Evolutionary conservation across 2,329 filamentous ascomycete genomes (phyloP), one percentile per base, ranked within the genome.

Genomic region (Scedosporium minutisporum): DNA sequence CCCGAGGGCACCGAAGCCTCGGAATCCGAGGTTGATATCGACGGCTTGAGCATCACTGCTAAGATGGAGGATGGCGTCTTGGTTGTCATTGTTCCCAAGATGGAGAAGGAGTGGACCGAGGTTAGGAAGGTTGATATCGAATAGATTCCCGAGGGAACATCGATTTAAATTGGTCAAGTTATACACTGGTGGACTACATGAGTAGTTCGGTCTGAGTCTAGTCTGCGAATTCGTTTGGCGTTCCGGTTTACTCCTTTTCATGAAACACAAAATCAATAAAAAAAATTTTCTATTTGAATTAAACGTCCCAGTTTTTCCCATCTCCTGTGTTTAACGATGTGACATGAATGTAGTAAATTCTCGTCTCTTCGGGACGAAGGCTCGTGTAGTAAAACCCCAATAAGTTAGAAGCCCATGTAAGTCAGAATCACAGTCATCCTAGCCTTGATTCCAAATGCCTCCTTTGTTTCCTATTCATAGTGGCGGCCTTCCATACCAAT

Each of bases 21-120:
- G 6, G 51, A 69, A 46, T 80, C 77, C 16, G 81, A 77, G 33
- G 85, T 86, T 6, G 80, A 82, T 65, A 25, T 95, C 16, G 87
- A 92, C 68, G 82, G 79, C 1, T 81, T 87, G 58, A 79, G 75
- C 25, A 93, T 95, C 69, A 82, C 79, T 2, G 90, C 90, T 2
- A 91, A 86, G 75, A 80, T 96, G 75, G 88, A 91, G 72, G 88
- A 95, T 70, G 91, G 91, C 4, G 77, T 96, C 1, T 73, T 96
- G 67, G 78, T 87, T 42, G 80, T 96, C n/a, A 86, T 83, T n/a
- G 84, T 96, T 1, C 89, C 89, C 6, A 93, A 91, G 78, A 69
- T 83, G 6, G 85, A 88, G 70, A 83, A 80, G 73, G 85, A 85
- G 67, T 86, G 85, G 78, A 88, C 85, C 67, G 82, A 86, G 68